Percentiles rank a stretch among this genome's conserved stretches.
phyloP scores from a whole-genome alignment of 257 asterid genomes.

The Solanum tarijense region DNA sequence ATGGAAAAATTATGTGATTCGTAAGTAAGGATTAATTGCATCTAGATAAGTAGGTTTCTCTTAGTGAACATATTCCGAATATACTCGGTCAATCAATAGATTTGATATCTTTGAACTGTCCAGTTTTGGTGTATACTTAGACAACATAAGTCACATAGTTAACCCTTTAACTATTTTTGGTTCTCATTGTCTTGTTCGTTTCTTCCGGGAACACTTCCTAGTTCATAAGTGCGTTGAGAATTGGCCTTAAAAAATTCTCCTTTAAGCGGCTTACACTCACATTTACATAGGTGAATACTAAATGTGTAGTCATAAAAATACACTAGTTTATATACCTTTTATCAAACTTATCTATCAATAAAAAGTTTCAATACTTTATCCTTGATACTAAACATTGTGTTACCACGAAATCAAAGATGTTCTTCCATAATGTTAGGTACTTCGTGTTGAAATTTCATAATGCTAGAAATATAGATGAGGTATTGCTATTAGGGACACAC shows the following conservation, averaged over 20 bases:
- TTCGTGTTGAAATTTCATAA: too few species aligned
- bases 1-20: background rate
- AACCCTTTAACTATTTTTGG: background rate
- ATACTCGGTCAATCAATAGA: background rate
- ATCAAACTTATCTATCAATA: background rate
- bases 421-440: too few species aligned
- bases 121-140: background rate
- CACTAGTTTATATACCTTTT: background rate
- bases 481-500: too few species aligned
- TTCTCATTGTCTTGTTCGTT: background rate
- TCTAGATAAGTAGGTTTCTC: background rate
- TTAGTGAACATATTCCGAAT: too few species aligned
- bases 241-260: background rate
- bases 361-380: too few species aligned
- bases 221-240: too few species aligned
- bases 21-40: background rate
- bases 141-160: background rate
- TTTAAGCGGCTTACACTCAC: background rate
- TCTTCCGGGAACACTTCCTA: background rate
- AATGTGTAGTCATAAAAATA: background rate
- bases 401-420: too few species aligned
- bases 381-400: too few species aligned
- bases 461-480: too few species aligned
- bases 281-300: background rate
- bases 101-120: background rate